These are phyloP conservation scores for Diaporthe sp. DNA, from an alignment of 2,329 filamentous ascomycete species.

Conservation along the genomic window DNA sequence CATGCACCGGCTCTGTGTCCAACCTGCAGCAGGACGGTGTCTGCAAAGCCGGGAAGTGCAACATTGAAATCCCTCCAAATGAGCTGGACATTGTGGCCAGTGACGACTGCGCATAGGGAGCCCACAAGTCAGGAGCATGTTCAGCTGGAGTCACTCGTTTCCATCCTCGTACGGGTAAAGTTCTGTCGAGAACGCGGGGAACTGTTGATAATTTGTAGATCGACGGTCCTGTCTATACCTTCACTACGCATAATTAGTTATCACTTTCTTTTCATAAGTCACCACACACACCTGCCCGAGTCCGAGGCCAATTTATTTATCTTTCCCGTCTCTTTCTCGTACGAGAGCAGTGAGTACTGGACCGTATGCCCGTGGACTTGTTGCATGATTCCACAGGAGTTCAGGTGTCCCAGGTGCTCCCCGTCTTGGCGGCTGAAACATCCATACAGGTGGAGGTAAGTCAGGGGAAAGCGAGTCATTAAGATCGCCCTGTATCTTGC, in stretches of 20 bases:
- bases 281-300: not conserved
- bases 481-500: not conserved
- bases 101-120: constrained; percentile 1
- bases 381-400: no score
- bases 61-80: not conserved
- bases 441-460: not conserved
- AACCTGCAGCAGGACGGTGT: constrained; percentile 14
- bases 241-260: not conserved
- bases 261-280: not conserved
- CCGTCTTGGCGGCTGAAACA: not conserved
- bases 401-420: not conserved
- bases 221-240: not conserved
- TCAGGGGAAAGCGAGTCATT: not conserved
- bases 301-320: not conserved
- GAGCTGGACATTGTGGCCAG: constrained; percentile 22
- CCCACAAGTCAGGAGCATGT: no score
- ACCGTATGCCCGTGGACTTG: not conserved
- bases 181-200: not conserved
- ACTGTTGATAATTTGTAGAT: not conserved
- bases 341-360: not conserved
- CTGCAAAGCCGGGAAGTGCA: constrained; percentile 20
- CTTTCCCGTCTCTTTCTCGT: no score
- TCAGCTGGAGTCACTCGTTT: not conserved
- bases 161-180: not conserved
- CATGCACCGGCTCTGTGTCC: not conserved